A percentile compares a stretch with the other conserved stretches of the same genome.
These are phyloP conservation scores for Colletotrichum sp. DNA, from an alignment of 2,329 filamentous ascomycete genomes.

Conservation along the genomic window DNA sequence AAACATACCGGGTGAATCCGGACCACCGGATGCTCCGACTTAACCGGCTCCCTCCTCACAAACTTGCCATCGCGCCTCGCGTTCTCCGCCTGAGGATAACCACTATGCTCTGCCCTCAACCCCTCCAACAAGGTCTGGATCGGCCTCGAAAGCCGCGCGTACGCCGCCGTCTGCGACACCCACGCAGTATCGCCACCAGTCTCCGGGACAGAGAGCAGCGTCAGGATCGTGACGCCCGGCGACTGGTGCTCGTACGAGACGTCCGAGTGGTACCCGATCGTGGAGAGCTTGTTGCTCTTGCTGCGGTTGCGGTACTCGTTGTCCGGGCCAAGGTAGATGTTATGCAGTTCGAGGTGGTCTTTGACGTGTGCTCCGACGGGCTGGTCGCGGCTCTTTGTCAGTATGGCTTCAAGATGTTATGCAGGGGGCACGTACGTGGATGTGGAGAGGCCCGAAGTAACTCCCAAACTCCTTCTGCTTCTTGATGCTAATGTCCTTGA, in stretches of 20 bases:
- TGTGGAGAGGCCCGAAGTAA: conserved; percentile 41
- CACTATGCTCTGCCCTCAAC: conserved; percentile 41
- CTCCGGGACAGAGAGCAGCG: conserved; percentile 37
- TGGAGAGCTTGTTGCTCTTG: conserved; percentile 38
- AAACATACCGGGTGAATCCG: conserved; percentile 68
- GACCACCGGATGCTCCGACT: conserved; percentile 69
- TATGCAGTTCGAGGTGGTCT: conserved; percentile 47
- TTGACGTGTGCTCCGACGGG: conserved; percentile 47
- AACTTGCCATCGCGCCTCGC: conserved; percentile 35
- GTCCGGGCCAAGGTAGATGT: conserved; percentile 50
- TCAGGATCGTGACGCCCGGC: conserved; percentile 44
- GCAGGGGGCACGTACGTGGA: too few species aligned
- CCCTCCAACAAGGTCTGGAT: conserved; percentile 40
- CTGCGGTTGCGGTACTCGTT: conserved; percentile 44
- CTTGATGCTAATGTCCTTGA: conserved; percentile 21
- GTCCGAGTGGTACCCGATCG: conserved; percentile 44
- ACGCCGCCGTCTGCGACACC: conserved; percentile 40
- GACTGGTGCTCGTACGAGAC: conserved; percentile 47
- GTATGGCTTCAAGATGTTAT: too few species aligned
- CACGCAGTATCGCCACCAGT: conserved; percentile 43
- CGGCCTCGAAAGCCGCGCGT: conserved; percentile 38
- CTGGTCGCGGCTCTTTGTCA: conserved; percentile 22
- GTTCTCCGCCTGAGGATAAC: conserved; percentile 40
- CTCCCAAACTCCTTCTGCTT: conserved; percentile 7
- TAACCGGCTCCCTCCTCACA: conserved; percentile 67